Evolutionary conservation across 805 yeast species (phyloP), one percentile per base, ranked within the genome.

Genomic region (Hemisphaericaspora nanyangensis): DNA sequence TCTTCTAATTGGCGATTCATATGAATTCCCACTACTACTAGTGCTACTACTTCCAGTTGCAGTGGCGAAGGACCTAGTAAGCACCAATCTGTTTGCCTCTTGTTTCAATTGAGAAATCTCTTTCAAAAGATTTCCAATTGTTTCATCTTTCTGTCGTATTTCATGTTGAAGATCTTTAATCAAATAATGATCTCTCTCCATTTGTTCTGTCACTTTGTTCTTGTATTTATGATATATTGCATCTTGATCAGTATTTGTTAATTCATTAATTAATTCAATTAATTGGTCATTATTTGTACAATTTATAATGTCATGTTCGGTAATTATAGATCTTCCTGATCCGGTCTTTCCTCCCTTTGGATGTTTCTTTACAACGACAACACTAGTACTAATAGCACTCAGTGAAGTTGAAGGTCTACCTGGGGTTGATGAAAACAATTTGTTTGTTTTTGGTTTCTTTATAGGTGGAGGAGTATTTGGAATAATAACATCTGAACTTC

Each of bases 1-100:
- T 25, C 52, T 54, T 11, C 68, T 50, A 24, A 63, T 63, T 3
- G 70, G 70, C 8, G 63, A 55, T 39, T 60, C 61, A 44, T 51
- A 63, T 6, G 35, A 25, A n/a, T n/a, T 15, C 4, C 25, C 26
- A 15, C 22, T 13, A 17, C 13, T 20, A 16, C 8, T 7, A 8
- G 26, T 8, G n/a, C 24, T 17, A 17, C 24, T 12, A 12, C 17
- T 25, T 4, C 3, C 17, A 11, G 29, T 8, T 10, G 8, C 18
- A 12, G 17, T 10, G 27, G 34, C 20, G 8, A 8, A 8, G 11
- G 26, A 22, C n/a, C n/a, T n/a, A n/a, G n/a, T n/a, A n/a, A n/a
- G n/a, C n/a, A n/a, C n/a, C n/a, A n/a, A n/a, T 19, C 40, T n/a
- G n/a, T n/a, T n/a, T n/a, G n/a, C n/a, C n/a, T n/a, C n/a, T 17